Evolutionary conservation across 768 basidiomycete genomes (phyloP).

Genomic region (Tulasnella calospora): DNA sequence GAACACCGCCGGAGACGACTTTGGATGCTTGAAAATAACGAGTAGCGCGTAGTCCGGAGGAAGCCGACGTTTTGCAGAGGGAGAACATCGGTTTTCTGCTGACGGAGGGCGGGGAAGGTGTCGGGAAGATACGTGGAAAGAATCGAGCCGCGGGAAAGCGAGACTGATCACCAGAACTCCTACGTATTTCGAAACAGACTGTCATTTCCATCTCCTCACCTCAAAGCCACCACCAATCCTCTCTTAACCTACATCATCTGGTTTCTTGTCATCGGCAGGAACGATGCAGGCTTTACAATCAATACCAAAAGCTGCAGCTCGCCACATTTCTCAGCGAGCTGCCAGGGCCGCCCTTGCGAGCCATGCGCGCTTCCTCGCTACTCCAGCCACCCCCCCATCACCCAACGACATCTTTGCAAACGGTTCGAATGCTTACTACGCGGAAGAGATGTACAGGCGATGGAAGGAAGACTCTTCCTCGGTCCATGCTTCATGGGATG

Average conservation of each 20-base stretch:
- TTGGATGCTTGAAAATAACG: background rate
- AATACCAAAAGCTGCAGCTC: constrained; percentile 1
- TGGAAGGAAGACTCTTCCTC: constrained; percentile 87
- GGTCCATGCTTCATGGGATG: constrained; percentile 91
- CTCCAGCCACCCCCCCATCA: constrained; percentile 48
- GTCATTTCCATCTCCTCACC: background rate
- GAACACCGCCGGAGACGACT: background rate
- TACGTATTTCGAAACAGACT: background rate
- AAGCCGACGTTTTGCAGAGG: background rate
- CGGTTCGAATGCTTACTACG: constrained; percentile 92
- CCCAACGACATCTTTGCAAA: constrained; percentile 84
- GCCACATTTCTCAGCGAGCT: background rate
- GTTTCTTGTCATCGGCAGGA: constrained; percentile 8
- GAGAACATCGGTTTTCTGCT: constrained; percentile 7
- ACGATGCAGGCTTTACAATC: constrained; percentile 17
- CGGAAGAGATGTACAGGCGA: constrained; percentile 89
- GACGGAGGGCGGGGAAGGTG: background rate
- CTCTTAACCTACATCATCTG: background rate
- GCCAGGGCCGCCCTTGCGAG: background rate
- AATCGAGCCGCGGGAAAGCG: background rate
- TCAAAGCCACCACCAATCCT: background rate
- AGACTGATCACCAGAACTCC: background rate
- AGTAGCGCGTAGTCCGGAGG: background rate
- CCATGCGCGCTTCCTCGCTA: constrained; percentile 28
- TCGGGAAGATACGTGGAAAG: background rate